Percentiles rank a stretch among this genome's conserved stretches.
These are phyloP conservation scores for Pichia sporocuriosa DNA, from an alignment of 805 yeast genomes.

Conservation along the genomic window DNA sequence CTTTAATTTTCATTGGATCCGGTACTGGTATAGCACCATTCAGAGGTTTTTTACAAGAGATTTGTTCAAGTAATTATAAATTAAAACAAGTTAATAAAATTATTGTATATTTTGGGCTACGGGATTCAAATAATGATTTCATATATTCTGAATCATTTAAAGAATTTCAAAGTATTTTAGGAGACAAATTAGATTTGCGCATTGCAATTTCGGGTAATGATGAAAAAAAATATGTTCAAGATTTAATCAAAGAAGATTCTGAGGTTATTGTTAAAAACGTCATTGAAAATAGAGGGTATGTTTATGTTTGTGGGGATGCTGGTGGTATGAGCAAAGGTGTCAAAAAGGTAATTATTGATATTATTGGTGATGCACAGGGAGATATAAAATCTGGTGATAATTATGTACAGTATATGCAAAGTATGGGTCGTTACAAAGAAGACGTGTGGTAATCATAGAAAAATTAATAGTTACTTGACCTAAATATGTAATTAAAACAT, in stretches of 20 bases:
- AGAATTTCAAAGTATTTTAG: constrained; percentile 45
- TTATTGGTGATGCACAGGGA: constrained; percentile 41
- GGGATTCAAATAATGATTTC: constrained; percentile 52
- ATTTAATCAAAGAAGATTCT: constrained; percentile 47
- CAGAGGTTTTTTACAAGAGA: constrained; percentile 82
- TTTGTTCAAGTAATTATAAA: constrained; percentile 26
- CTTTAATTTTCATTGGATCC: constrained; percentile 89
- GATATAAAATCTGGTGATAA: constrained; percentile 60
- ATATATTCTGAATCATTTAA: constrained; percentile 82
- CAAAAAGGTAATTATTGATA: constrained; percentile 52
- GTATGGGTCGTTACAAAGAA: constrained; percentile 84
- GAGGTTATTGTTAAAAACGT: constrained; percentile 44
- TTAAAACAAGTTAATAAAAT: constrained; percentile 48
- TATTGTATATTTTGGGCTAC: constrained; percentile 68
- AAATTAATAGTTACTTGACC: too few relatives aligned
- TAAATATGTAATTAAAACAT: too few relatives aligned
- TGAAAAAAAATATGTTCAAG: constrained; percentile 72
- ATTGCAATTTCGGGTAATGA: constrained; percentile 68
- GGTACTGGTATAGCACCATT: constrained; percentile 98
- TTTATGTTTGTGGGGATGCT: constrained; percentile 96
- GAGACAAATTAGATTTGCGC: constrained; percentile 49
- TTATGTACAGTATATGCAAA: constrained; percentile 62
- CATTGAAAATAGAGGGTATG: constrained; percentile 55
- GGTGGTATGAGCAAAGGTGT: constrained; percentile 88
- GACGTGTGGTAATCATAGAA: constrained; percentile 73